Conservation (phyloP, 192 early-diverging fungal genomes). For the Podila minutissima region DNA sequence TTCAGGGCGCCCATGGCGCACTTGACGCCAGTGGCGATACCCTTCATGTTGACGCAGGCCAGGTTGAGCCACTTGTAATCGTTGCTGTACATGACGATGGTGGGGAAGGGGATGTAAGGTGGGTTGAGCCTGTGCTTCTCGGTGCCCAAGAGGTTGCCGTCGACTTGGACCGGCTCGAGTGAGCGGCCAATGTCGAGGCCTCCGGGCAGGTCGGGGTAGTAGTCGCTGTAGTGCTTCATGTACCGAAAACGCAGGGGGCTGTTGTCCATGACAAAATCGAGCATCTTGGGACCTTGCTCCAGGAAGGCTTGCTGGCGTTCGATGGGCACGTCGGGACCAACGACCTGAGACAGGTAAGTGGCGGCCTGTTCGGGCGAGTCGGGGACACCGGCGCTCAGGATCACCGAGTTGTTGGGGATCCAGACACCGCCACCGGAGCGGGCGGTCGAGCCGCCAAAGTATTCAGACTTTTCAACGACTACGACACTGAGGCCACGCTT, state of each 20-base stretch:
- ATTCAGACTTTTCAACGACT: slow-evolving; percentile 8
- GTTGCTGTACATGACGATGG: background rate
- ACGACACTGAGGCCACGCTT: slow-evolving; percentile 23
- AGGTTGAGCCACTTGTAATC: slow-evolving; percentile 23
- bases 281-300: slow-evolving; percentile 10
- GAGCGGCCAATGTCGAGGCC: slow-evolving; percentile 8
- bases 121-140: slow-evolving; percentile 5
- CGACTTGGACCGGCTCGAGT: slow-evolving; percentile 6
- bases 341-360: background rate
- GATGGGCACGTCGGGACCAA: slow-evolving; percentile 9
- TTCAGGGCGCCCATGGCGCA: background rate
- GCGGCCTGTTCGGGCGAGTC: slow-evolving; percentile 12
- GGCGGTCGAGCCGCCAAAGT: slow-evolving; percentile 19
- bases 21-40: background rate
- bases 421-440: slow-evolving; percentile 14
- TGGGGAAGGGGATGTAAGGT: background rate
- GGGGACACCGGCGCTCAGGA: slow-evolving; percentile 2
- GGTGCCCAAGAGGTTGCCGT: slow-evolving; percentile 4
- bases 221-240: slow-evolving; percentile 8
- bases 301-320: slow-evolving; percentile 20
- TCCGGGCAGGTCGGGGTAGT: slow-evolving; percentile 8
- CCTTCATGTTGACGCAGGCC: slow-evolving; percentile 10
- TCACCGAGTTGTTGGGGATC: slow-evolving; percentile 12
- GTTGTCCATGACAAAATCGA: slow-evolving; percentile 24
- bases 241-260: slow-evolving; percentile 14